Conservation (phyloP, 192 early-diverging fungal species). For the Entomortierella parvispora region DNA sequence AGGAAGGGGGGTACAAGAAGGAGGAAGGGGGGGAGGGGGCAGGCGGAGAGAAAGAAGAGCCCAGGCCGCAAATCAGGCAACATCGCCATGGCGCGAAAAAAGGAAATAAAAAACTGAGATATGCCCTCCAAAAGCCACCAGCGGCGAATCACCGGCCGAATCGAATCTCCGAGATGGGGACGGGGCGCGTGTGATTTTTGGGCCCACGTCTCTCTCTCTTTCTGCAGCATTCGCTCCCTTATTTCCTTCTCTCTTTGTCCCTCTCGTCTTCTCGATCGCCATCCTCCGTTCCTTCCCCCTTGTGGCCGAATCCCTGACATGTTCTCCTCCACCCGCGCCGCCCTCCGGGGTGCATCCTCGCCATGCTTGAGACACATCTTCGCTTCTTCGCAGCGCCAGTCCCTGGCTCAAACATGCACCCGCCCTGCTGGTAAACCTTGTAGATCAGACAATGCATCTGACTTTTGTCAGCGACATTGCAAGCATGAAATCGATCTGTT, state of each 20-base stretch:
- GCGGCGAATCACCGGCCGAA: too few species aligned
- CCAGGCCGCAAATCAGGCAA: background rate
- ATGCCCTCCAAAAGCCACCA: background rate
- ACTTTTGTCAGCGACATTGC: background rate
- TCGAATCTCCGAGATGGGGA: background rate
- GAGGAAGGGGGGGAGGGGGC: background rate
- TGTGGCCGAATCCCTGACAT: background rate
- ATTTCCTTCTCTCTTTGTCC: background rate
- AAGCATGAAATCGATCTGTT: background rate
- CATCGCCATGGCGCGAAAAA: constrained; percentile 12
- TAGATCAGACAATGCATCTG: background rate
- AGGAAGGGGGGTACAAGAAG: background rate
- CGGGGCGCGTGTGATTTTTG: background rate
- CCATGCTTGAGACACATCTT: background rate
- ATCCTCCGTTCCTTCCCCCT: background rate
- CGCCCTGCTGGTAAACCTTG: constrained; percentile 23
- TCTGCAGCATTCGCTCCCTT: background rate
- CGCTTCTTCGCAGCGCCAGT: constrained; percentile 5
- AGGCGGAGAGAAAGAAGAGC: background rate
- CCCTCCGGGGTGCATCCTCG: background rate
- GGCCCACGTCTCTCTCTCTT: background rate
- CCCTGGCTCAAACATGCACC: background rate
- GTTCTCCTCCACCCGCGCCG: constrained; percentile 30
- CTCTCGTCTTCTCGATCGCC: background rate
- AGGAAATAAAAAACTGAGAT: background rate